Conservation (phyloP, 176 grass and related monocot genomes). For the Carex pumila region DNA sequence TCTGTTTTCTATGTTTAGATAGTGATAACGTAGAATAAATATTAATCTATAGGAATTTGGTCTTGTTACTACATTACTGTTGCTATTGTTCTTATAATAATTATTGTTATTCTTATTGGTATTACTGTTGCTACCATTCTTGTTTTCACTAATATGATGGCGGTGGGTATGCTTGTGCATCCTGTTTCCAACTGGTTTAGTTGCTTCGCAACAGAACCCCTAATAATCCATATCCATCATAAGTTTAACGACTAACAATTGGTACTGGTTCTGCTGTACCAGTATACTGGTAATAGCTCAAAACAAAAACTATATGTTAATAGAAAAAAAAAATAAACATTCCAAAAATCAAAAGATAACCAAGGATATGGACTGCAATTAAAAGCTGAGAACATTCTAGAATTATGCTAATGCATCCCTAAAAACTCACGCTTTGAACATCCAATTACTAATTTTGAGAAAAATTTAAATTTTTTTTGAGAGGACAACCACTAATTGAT, state of each 20-base stretch:
- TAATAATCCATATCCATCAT: neutral
- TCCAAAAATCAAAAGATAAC: neutral
- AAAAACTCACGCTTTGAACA: neutral
- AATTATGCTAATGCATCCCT: neutral
- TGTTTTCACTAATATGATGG: neutral
- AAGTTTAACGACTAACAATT: neutral
- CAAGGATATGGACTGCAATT: neutral
- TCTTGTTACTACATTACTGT: neutral
- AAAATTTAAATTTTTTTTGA: too few species aligned
- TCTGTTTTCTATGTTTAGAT: neutral
- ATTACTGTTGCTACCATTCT: neutral
- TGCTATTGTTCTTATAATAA: neutral
- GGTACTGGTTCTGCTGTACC: neutral
- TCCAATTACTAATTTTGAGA: neutral
- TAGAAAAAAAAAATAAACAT: neutral
- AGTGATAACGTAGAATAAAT: neutral
- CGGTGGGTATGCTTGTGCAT: neutral
- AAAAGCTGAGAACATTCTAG: neutral
- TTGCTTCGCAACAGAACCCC: neutral
- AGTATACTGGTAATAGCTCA: neutral
- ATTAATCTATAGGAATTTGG: neutral
- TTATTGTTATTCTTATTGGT: neutral
- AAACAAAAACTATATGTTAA: neutral
- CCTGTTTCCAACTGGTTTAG: neutral
- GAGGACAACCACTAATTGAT: neutral